Conservation (phyloP, 2,329 filamentous ascomycete genomes). For the Diaporthe batatas region DNA sequence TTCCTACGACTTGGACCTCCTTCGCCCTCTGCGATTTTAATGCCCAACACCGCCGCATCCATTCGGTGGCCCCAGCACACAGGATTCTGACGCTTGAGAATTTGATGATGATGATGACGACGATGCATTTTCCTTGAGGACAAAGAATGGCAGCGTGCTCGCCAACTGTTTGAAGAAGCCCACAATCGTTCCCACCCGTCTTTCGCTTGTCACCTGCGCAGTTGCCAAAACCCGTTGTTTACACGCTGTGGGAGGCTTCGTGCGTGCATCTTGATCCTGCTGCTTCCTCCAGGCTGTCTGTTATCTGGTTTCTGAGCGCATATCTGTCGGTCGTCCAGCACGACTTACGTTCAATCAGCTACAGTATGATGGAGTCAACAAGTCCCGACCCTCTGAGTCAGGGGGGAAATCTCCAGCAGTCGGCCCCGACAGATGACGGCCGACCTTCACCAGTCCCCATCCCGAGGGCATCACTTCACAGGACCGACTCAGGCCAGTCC, state of each 20-base stretch:
- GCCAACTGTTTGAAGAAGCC: neutral
- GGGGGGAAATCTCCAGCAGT: slow-evolving; percentile 16
- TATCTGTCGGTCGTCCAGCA: neutral
- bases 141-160: slow-evolving; percentile 13
- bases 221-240: neutral
- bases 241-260: neutral
- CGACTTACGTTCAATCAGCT: neutral
- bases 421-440: slow-evolving; percentile 17
- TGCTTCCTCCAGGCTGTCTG: neutral
- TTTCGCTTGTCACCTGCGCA: neutral
- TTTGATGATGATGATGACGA: neutral
- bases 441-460: slow-evolving; percentile 14
- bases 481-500: slow-evolving; percentile 53
- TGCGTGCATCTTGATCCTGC: neutral
- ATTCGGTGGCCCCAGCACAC: neutral
- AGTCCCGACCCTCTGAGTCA: slow-evolving; percentile 30
- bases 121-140: neutral
- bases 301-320: neutral
- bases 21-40: slow-evolving; percentile 9
- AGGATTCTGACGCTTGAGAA: neutral
- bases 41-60: neutral
- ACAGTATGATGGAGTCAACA: slow-evolving; percentile 31
- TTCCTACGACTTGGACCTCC: slow-evolving; percentile 22
- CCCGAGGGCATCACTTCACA: slow-evolving; percentile 46
- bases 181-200: slow-evolving; percentile 9